Base-by-base conservation (phyloP, 78 protist species). In the Polysphondylium violaceum region DNA sequence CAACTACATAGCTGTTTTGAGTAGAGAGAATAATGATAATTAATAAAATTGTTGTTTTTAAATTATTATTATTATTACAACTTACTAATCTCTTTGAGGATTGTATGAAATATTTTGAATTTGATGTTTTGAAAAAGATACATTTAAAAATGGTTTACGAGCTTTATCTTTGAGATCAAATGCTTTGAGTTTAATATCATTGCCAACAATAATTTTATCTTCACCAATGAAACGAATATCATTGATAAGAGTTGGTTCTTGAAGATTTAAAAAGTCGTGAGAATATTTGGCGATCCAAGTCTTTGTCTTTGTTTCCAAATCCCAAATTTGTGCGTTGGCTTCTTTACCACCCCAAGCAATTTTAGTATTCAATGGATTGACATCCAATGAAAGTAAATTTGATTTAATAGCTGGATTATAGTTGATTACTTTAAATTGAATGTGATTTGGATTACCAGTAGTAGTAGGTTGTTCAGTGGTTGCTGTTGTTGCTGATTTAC, bases 291-390 rank as follows among this genome's bases (percentile, higher is more conserved):
- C 88, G 1, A 4, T 11, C 56, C 72, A 74, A 9, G 65, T 74
- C 33, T 56, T 51, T 1, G 33, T 27, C 56, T 74, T 65, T 33
- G 17, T 56, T 74, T 74, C 83, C 3, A 74, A 31, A 56, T 74
- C 83, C 50, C 53, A 56, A 74, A 56, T 23, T 35, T 43, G 21
- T 33, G 56, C n/a, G 38, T 78, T 67, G 8, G 35, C 31, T 1
- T 61, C 63, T 44, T 61, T 78, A n/a, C 74, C 75, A 50, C 88
- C 88, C 8, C 43, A 23, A 51, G 75, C 88, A 23, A 78, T 12
- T n/a, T 31, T 41, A 36, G 21, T 33, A 9, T 50, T 35, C 14
- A 25, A 19, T 33, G 50, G 25, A 25, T 61, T 23, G 11, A 76
- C 47, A 43, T 50, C 50, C 17, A 78, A 43, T 44, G 75, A 51